Evolutionary conservation across 768 basidiomycete species (phyloP).

Genomic region (Cyathus striatus): DNA sequence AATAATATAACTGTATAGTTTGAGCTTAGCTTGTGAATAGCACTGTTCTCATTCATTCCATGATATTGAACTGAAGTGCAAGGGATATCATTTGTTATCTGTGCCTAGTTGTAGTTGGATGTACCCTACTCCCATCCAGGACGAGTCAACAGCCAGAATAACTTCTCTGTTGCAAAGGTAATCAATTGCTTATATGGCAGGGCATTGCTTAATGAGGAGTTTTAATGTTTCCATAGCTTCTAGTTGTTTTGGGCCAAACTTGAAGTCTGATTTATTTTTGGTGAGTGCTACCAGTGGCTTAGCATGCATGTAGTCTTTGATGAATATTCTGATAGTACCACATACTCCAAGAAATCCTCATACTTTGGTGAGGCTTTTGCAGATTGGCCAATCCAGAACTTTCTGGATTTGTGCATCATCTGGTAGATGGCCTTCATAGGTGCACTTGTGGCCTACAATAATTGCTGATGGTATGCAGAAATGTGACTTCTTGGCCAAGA

Average conservation of each 20-base stretch:
- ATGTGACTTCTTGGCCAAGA: too few species aligned
- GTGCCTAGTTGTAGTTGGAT: constrained; percentile 20
- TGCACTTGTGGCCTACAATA: constrained; percentile 30
- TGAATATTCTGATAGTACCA: constrained; percentile 21
- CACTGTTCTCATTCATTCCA: constrained; percentile 21
- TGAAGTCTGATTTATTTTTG: constrained; percentile 18
- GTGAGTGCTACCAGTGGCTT: constrained; percentile 17
- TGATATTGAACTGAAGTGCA: constrained; percentile 26
- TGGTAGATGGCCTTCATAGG: constrained; percentile 22
- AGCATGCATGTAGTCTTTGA: constrained; percentile 17
- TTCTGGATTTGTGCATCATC: constrained; percentile 19
- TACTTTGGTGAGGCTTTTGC: constrained; percentile 14
- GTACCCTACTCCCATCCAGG: constrained; percentile 25
- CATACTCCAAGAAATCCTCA: constrained; percentile 23
- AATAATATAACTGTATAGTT: constrained; percentile 26
- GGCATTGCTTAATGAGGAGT: constrained; percentile 10
- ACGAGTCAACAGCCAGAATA: constrained; percentile 32
- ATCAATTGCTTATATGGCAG: constrained; percentile 24
- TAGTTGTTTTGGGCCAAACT: constrained; percentile 20
- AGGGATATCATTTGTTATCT: constrained; percentile 12
- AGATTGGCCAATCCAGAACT: constrained; percentile 17
- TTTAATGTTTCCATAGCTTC: constrained; percentile 18
- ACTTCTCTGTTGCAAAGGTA: constrained; percentile 19
- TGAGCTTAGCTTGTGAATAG: constrained; percentile 33
- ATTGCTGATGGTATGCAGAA: constrained; percentile 10